Conservation (phyloP, 345 rosid genomes). For the Eucalyptus guilfoylei region DNA sequence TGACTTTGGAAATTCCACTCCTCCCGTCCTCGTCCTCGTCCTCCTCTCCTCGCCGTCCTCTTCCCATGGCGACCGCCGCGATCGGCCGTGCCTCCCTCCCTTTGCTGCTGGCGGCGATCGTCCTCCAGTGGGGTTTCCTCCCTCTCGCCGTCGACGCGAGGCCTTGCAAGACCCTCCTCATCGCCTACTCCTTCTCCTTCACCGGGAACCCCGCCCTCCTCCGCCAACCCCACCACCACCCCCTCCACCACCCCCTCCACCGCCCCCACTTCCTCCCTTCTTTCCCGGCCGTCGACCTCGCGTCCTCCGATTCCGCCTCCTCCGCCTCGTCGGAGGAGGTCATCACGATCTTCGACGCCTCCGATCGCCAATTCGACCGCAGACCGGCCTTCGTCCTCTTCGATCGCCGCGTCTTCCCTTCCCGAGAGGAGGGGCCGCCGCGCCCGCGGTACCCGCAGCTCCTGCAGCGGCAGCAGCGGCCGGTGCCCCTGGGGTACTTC, state of each 20-base stretch:
- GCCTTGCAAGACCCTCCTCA: constrained; percentile 30
- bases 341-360: constrained; percentile 48
- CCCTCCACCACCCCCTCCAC: constrained; percentile 12
- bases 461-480: background rate
- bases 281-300: background rate
- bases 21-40: background rate
- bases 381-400: background rate
- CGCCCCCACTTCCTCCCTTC: background rate
- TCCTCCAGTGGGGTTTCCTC: background rate
- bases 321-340: constrained; percentile 17
- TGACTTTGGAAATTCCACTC: background rate
- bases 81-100: background rate
- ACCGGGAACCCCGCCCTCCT: constrained; percentile 13
- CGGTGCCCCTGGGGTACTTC: constrained; percentile 17
- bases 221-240: background rate
- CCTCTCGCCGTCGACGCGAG: constrained; percentile 9
- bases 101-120: background rate
- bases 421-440: background rate
- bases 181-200: constrained; percentile 65
- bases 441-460: background rate
- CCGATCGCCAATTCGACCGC: constrained; percentile 12
- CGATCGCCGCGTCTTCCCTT: constrained; percentile 22
- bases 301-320: constrained; percentile 12
- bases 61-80: background rate
- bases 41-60: background rate